phyloP scores from a whole-genome alignment of 2,329 filamentous ascomycete species.

The Pleurostoma richardsiae region DNA sequence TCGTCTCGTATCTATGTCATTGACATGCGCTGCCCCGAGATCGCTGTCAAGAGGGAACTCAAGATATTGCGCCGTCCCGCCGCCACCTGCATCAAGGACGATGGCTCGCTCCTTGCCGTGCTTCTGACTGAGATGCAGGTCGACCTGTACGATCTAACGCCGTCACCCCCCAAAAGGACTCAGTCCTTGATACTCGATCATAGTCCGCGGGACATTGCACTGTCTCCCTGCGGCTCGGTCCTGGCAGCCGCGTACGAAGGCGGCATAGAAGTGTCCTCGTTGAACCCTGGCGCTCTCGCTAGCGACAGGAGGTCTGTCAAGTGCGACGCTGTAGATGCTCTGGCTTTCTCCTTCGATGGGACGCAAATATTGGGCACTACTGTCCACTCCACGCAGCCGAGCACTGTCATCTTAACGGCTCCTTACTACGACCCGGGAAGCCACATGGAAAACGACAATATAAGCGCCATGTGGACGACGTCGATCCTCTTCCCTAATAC shows the following conservation, averaged over 20 bases:
- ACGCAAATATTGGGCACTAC: slow-evolving; percentile 76
- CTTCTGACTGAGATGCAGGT: slow-evolving; percentile 79
- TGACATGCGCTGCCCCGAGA: slow-evolving; percentile 54
- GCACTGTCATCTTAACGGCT: slow-evolving; percentile 71
- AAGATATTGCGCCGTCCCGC: slow-evolving; percentile 73
- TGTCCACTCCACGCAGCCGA: slow-evolving; percentile 56
- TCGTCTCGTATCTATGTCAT: slow-evolving; percentile 80
- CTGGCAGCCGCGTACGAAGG: slow-evolving; percentile 81
- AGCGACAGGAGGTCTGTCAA: slow-evolving; percentile 73
- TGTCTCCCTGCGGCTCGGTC: slow-evolving; percentile 78
- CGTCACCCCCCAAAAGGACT: slow-evolving; percentile 61
- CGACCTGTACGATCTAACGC: slow-evolving; percentile 72
- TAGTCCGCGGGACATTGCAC: slow-evolving; percentile 68
- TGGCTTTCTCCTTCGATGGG: slow-evolving; percentile 73
- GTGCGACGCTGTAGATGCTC: slow-evolving; percentile 68
- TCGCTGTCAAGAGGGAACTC: slow-evolving; percentile 69
- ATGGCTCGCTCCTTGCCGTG: slow-evolving; percentile 72
- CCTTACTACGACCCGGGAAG: slow-evolving; percentile 73
- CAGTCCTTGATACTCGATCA: slow-evolving; percentile 75
- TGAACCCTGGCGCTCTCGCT: slow-evolving; percentile 57
- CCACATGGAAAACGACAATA: slow-evolving; percentile 58
- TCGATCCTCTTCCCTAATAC: slow-evolving; percentile 80
- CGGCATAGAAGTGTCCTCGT: slow-evolving; percentile 81
- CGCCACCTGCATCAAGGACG: slow-evolving; percentile 73
- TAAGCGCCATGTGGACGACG: slow-evolving; percentile 77